These are phyloP conservation scores for Exophiala phaeomuriformis DNA, from an alignment of 2,329 filamentous ascomycete species.

Conservation along the genomic window DNA sequence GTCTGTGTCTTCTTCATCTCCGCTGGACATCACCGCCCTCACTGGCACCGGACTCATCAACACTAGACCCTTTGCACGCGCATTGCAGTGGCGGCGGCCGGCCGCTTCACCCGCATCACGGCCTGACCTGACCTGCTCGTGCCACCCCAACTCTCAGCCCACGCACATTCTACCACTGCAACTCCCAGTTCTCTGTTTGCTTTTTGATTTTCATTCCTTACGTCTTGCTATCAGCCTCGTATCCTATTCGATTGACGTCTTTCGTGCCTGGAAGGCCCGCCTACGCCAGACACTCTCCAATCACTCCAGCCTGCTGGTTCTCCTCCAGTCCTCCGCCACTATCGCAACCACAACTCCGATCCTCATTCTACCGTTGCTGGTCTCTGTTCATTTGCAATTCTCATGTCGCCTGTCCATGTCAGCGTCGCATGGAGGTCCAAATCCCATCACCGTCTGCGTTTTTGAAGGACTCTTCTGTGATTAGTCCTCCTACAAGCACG, in stretches of 20 bases:
- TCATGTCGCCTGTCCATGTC: conserved; percentile 12
- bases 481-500: conserved; percentile 26
- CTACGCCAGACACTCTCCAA: neutral
- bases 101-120: too few relatives aligned
- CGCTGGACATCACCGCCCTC: neutral
- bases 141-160: too few relatives aligned
- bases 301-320: neutral
- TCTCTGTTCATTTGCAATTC: conserved; percentile 3
- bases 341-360: neutral
- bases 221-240: too few relatives aligned
- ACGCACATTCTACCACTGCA: too few relatives aligned
- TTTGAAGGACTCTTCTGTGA: conserved; percentile 38
- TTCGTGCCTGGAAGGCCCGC: neutral
- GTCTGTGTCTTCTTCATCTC: neutral
- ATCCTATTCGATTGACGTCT: neutral
- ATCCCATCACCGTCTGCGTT: conserved; percentile 54
- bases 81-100: neutral
- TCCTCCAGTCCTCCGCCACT: neutral
- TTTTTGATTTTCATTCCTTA: too few relatives aligned
- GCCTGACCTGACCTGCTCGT: too few relatives aligned
- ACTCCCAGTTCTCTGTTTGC: too few relatives aligned
- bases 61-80: neutral
- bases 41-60: neutral
- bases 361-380: neutral
- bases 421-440: conserved; percentile 49